Evolutionary conservation across 495 filamentous ascomycete species (phyloP).

Genomic region (Trichoderma gamsii): DNA sequence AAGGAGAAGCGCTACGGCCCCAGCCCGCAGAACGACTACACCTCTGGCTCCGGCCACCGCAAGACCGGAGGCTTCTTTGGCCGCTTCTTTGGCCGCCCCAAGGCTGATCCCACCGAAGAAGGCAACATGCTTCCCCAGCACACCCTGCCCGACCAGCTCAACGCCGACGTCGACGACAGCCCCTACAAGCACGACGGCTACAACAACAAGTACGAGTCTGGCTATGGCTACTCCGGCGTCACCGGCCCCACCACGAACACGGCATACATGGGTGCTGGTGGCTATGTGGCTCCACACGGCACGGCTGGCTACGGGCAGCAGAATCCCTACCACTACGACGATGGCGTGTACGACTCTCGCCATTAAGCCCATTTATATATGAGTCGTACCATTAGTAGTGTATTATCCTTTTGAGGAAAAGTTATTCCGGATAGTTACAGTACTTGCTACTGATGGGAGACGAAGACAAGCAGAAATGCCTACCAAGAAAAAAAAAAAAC

Average conservation of each 20-base stretch:
- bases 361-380: not conserved
- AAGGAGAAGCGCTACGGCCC: conserved; percentile 77
- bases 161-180: conserved; percentile 32
- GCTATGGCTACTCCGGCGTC: conserved; percentile 16
- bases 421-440: too few relatives aligned
- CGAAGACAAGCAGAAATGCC: not conserved
- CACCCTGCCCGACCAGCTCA: conserved; percentile 33
- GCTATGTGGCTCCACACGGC: conserved; percentile 2
- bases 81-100: conserved; percentile 17
- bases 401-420: too few relatives aligned
- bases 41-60: conserved; percentile 27
- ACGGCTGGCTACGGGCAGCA: conserved; percentile 16
- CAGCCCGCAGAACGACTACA: conserved; percentile 70
- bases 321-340: conserved; percentile 23
- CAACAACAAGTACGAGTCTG: conserved; percentile 26
- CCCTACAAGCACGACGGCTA: conserved; percentile 17
- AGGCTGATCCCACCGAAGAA: conserved; percentile 13
- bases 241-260: conserved; percentile 11
- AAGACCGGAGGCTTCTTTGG: conserved; percentile 15
- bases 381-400: too few relatives aligned
- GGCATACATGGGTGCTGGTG: conserved; percentile 13
- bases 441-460: too few relatives aligned
- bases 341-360: conserved; percentile 23
- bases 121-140: conserved; percentile 36
- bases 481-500: not conserved